Evolutionary conservation across 1,284 basidiomycete species (phyloP), one percentile per base, ranked within the genome.

Genomic region (Fistulina hepatica): DNA sequence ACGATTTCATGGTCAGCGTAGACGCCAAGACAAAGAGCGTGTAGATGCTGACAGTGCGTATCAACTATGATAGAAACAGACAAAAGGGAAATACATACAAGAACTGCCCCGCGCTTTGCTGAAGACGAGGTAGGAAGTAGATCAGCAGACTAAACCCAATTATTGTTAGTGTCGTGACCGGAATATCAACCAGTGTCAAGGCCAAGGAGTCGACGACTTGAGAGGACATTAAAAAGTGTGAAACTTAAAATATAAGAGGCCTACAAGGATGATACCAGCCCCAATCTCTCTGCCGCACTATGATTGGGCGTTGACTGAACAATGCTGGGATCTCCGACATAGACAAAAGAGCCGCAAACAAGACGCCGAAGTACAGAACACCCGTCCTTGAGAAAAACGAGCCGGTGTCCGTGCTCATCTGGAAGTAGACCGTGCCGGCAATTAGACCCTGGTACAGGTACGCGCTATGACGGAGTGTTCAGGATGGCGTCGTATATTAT

Each of bases 341-440:
- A n/a, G 65, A 60, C 20, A 64, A 59, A 12, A 77, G 53, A 1
- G 70, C 70, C 6, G 65, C 58, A 51, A 75, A 72, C 7, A 78
- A 62, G 7, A 76, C 55, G 1, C 73, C 56, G 41, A 81, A 81
- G 62, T 79, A 82, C 6, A 82, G 56, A 16, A 79, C 63, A 61
- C 88, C 89, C 3, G 86, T 86, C 13, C 88, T 74, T 11, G 81
- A 79, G 64, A 82, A 93, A 55, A 75, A 83, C 11, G 76, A 78
- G 1, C 61, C 55, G 0, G 89, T 86, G 5, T 63, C 56, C n/a
- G 76, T 62, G 0, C 74, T 64, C 34, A 81, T 59, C 4, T 71
- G 64, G 44, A 80, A 65, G 64, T 86, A 94, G 23, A 82, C 70
- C 1, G 81, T 83, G 9, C 89, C 86, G 41, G 81, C 66, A 47